Conservation (phyloP, 768 basidiomycete species). For the Mycena galericulata region DNA sequence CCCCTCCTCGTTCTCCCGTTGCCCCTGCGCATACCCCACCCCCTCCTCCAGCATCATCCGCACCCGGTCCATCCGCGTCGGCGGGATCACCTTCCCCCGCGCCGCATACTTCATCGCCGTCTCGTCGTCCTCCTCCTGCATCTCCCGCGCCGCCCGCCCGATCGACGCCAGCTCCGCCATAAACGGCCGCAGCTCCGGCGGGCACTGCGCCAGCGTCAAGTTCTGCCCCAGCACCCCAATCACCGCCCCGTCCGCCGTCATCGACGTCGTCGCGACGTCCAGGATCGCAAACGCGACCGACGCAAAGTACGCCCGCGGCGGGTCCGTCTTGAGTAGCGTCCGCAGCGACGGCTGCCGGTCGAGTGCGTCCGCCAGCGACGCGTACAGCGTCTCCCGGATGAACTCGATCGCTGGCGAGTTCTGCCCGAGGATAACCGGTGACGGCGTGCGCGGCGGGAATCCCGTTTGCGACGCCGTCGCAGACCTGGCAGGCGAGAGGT, state of each 20-base stretch:
- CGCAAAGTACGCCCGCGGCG: conserved; percentile 83
- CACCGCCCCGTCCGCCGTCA: conserved; percentile 63
- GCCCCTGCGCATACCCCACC: conserved; percentile 55
- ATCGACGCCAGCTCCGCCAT: conserved; percentile 74
- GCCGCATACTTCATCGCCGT: conserved; percentile 58
- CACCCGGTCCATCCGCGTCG: conserved; percentile 71
- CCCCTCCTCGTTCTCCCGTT: conserved; percentile 41
- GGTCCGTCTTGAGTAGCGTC: conserved; percentile 68
- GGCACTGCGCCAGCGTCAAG: conserved; percentile 72
- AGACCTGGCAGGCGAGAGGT: conserved; percentile 42
- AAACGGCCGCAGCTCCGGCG: conserved; percentile 71
- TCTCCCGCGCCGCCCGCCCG: conserved; percentile 59
- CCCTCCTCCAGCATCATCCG: conserved; percentile 68
- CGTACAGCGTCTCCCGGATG: conserved; percentile 91
- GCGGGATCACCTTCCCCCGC: conserved; percentile 49
- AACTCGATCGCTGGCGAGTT: conserved; percentile 76
- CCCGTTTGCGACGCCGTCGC: conserved; percentile 41
- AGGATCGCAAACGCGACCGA: conserved; percentile 80
- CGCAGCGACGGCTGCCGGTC: conserved; percentile 66
- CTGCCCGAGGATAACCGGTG: conserved; percentile 56
- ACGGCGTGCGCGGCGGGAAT: conserved; percentile 42
- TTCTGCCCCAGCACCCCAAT: conserved; percentile 68
- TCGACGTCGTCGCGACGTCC: conserved; percentile 66
- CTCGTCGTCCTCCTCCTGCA: conserved; percentile 67
- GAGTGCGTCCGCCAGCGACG: conserved; percentile 79